A percentile compares a stretch with the other conserved stretches of the same genome.
phyloP scores from a whole-genome alignment of 2,329 filamentous ascomycete genomes.

The Hymenoscyphus scutula region DNA sequence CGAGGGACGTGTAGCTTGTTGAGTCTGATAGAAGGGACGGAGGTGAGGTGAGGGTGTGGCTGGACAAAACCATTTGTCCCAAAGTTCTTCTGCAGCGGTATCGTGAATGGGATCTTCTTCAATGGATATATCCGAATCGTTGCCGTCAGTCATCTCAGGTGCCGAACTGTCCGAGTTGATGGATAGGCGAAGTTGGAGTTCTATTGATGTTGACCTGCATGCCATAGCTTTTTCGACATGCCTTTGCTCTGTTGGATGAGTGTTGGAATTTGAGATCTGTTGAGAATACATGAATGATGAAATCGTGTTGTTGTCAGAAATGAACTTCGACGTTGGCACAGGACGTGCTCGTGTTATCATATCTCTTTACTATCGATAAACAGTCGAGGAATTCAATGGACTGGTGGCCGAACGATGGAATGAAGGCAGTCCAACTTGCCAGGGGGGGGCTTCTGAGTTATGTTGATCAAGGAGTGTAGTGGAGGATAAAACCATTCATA shows the following conservation, averaged over 20 bases:
- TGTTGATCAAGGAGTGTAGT: neutral
- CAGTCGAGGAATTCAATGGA: neutral
- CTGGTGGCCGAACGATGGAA: constrained; percentile 3
- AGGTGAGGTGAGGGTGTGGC: neutral
- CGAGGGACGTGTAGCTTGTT: neutral
- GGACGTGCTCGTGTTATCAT: neutral
- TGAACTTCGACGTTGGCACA: neutral
- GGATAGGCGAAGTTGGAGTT: constrained; percentile 3
- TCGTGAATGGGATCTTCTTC: neutral
- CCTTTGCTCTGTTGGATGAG: neutral
- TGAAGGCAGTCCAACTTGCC: constrained; percentile 3
- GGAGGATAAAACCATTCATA: neutral
- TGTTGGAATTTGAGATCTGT: neutral
- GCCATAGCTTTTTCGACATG: neutral
- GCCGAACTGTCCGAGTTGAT: constrained; percentile 1
- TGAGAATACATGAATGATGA: neutral
- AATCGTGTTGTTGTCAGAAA: neutral
- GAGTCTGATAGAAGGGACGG: neutral
- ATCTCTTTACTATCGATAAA: constrained; percentile 1
- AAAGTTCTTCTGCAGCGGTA: neutral
- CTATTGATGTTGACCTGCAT: neutral
- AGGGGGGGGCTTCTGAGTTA: neutral
- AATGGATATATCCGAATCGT: neutral
- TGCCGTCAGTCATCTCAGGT: neutral
- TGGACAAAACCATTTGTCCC: neutral